Conservation (phyloP, 768 basidiomycete species). For the Mycena floridula region DNA sequence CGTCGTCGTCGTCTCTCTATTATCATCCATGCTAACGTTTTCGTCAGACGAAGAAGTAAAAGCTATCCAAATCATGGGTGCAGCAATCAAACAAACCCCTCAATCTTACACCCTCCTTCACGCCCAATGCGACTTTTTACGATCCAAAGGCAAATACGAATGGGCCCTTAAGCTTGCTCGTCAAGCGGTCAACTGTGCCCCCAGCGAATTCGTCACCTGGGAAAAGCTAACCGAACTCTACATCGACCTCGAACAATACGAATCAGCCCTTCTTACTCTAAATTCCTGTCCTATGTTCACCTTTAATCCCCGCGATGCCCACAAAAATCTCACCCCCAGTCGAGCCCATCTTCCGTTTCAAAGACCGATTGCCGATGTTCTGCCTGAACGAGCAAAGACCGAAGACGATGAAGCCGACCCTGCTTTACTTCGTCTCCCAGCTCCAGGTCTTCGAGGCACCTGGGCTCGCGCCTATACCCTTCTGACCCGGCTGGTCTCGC, state of each 20-base stretch:
- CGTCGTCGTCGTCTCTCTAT: slow-evolving; percentile 23
- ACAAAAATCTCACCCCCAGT: slow-evolving; percentile 74
- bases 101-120: slow-evolving; percentile 94
- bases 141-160: slow-evolving; percentile 74
- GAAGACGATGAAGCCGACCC: slow-evolving; percentile 93
- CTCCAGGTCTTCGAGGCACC: slow-evolving; percentile 90
- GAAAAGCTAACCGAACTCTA: slow-evolving; percentile 95
- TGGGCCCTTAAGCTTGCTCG: slow-evolving; percentile 91
- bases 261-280: slow-evolving; percentile 85
- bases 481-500: slow-evolving; percentile 83
- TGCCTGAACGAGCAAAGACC: slow-evolving; percentile 77
- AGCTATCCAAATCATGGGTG: slow-evolving; percentile 88
- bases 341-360: slow-evolving; percentile 84
- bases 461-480: slow-evolving; percentile 94
- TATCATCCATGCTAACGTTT: background rate
- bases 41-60: slow-evolving; percentile 92
- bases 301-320: slow-evolving; percentile 92
- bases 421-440: slow-evolving; percentile 89
- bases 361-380: slow-evolving; percentile 80
- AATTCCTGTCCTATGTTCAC: slow-evolving; percentile 99
- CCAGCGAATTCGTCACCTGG: slow-evolving; percentile 98
- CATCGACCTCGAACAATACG: slow-evolving; percentile 83
- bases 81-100: slow-evolving; percentile 77
- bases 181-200: slow-evolving; percentile 97
- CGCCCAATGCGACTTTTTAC: slow-evolving; percentile 90